Evolutionary conservation across 805 yeast species (phyloP), one percentile per base, ranked within the genome.

Genomic region (Wickerhamomyces bovis): DNA sequence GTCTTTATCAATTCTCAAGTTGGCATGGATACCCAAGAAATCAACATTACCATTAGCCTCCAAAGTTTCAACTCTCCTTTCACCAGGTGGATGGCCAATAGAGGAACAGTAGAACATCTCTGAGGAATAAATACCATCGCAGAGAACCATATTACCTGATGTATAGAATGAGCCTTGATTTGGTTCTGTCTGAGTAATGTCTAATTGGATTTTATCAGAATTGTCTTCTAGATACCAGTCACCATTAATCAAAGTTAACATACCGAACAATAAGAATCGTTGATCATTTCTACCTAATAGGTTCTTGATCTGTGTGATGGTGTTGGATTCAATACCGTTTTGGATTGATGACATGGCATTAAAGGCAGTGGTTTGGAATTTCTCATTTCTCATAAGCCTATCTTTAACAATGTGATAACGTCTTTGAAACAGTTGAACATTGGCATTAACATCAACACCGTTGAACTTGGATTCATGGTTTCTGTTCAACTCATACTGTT

Each of bases 51-150:
- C 98, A 49, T 81, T 81, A 1, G 83, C 82, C 22, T 85, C 90
- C 46, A 81, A 58, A 1, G 95, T 73, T 0, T 60, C 64, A 9
- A 75, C 81, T 48, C 97, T 72, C 52, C 77, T 71, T 61, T 94
- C 99, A 3, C 89, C 83, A 0, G 94, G 89, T 3, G 99, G 98
- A 49, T 89, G 96, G 3, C 85, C 84, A 43, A 94, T 73, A 5
- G 84, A 76, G 25, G 85, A 75, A 1, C 85, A 95, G 53, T 83
- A 80, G 60, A 94, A 89, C 42, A 76, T 80, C 23, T 72, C 72
- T 16, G 80, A 76, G 3, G 83, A 81, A 60, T 89, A 88, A 16
- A 87, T 79, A 16, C 99, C 99, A 58, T 89, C 95, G 44, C 85
- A 83, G 2, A 92, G 66, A 0, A 88, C 78, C 55, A 84, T 80